Evolutionary conservation across 2,329 filamentous ascomycete genomes (phyloP).

Genomic region (Grosmannia clavigera): DNA sequence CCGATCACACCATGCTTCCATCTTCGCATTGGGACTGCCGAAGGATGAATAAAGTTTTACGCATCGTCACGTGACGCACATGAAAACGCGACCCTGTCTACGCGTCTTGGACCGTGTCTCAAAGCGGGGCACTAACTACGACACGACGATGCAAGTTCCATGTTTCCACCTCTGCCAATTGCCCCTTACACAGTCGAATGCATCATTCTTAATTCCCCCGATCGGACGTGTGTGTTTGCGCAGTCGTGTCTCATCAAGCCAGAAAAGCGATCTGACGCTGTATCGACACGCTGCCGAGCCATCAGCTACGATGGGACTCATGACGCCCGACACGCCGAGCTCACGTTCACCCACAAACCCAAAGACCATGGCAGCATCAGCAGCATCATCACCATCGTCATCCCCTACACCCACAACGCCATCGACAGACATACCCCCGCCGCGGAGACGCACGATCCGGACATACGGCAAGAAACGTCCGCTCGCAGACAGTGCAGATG

Average conservation of each 20-base stretch:
- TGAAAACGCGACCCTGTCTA: background rate
- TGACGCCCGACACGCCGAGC: conserved; percentile 10
- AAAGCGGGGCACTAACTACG: background rate
- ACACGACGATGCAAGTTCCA: background rate
- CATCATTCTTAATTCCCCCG: background rate
- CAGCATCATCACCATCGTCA: background rate
- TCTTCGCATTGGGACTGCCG: too few species aligned
- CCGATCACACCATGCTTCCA: too few species aligned
- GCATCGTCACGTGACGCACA: background rate
- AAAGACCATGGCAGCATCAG: conserved; percentile 2
- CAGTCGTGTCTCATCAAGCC: too few species aligned
- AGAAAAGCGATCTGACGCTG: too few species aligned
- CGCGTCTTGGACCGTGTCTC: background rate
- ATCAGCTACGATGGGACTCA: background rate
- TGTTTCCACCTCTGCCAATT: background rate
- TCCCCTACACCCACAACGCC: background rate
- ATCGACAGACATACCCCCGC: background rate
- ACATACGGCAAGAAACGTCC: conserved; percentile 12
- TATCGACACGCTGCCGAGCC: too few species aligned
- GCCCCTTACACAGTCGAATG: background rate
- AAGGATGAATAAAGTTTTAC: too few species aligned
- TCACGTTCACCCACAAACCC: conserved; percentile 8
- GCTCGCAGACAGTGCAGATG: background rate
- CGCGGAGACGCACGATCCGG: conserved; percentile 5
- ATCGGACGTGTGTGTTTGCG: background rate